Evolutionary conservation across 129 eudicot species (phyloP), one percentile per base, ranked within the genome.

Genomic region (Saussurea involucrata): DNA sequence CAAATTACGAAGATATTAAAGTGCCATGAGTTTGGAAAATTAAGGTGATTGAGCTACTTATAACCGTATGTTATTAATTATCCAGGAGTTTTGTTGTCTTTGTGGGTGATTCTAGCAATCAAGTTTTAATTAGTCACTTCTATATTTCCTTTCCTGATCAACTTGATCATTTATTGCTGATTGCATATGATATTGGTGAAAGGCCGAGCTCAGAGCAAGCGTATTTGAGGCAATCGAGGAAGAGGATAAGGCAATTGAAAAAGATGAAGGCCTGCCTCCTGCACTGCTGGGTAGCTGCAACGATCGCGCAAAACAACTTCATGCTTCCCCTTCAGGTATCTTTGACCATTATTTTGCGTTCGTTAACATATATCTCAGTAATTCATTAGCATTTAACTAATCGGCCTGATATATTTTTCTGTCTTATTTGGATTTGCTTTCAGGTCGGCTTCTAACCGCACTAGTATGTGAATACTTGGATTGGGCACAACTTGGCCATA

Each of bases 191-290:
- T 73, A 11, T 68, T 79, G 12, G n/a, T 49, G 36, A 12, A 61
- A 95, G 99, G 99, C 99, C 31, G 99, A 95, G 75, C 96, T 95
- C 2, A 92, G 99, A 79, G 99, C 97, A 40, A 89, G 91, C 69
- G 97, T 95, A 22, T 95, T 95, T 69, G 97, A 95, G 84, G 99
- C 99, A 11, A 95, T 92, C 21, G 99, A 95, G 71, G 99, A 95
- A 82, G 99, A 95, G 84, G 99, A 95, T 68, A 84, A 73, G 74
- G 96, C 78, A 17, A 69, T 89, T 76, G 97, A 85, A 78, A 86
- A 89, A 24, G 97, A 92, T 5, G 98, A 94, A 17, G 95, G 92
- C 20, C 74, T 92, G 61, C 97, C 99, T 80, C 97, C 97, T 57
- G 99, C 97, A 4, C 82, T 95, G 34, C 68, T 95, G 81, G 99